Evolutionary conservation across 2,329 filamentous ascomycete species (phyloP), one percentile per base, ranked within the genome.

Genomic region (Botrytis cinerea): DNA sequence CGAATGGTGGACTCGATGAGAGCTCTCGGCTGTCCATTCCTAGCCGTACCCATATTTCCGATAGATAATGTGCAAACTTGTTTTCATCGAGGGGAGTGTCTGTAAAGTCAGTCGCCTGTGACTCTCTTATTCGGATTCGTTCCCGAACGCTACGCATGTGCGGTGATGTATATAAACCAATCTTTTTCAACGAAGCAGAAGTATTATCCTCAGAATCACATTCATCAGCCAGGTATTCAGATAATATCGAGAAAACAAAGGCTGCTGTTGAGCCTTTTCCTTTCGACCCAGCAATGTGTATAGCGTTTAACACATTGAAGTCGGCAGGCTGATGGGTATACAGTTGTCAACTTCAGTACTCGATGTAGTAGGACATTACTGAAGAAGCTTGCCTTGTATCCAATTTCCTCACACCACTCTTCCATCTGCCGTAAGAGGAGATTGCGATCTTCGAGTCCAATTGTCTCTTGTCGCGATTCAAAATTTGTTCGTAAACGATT

Each of bases 191-290:
- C 25, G 32, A 48, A 48, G 22, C 28, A 40, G 28, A 2, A 2
- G 8, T 12, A 8, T 25, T 28, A 28, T 32, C 10, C 25, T 6
- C 60, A 7, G 60, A 18, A n/a, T n/a, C 38, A 38, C 35, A n/a
- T 4, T n/a, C 12, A 40, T 62, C 61, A 16, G n/a, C 12, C 32
- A 63, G 28, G 7, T 45, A 63, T 43, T 45, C 40, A 16, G 61
- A 63, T 43, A 54, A 40, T 48, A 68, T 48, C 6, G 48, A 48
- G 16, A 54, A 68, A 22, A 54, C n/a, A 12, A 68, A 68, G 8
- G 45, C 35, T 35, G 45, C 48, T 20, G 64, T 68, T 12, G 64
- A 48, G 25, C 45, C 64, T 18, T 68, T 68, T 12, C 64, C 64
- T 68, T 68, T 51, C 7, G 64, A 35, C 7, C 64, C 45, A 22